A percentile compares a stretch with the other conserved stretches of the same genome.
Evolutionary conservation across 2,329 filamentous ascomycete species (phyloP).

Genomic region (Tolypocladium inflatum): DNA sequence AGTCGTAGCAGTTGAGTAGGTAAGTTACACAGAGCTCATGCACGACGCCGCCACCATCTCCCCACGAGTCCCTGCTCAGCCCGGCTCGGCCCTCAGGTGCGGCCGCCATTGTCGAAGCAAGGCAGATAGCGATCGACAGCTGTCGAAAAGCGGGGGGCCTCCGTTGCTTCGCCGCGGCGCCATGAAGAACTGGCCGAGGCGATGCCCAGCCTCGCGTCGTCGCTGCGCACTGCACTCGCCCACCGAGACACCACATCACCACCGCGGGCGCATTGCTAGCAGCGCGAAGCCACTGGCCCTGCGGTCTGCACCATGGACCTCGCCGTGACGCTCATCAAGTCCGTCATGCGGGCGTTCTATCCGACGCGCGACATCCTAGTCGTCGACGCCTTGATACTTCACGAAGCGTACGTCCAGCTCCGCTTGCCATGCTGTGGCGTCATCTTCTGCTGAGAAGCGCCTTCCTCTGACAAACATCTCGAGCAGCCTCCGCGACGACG

Average conservation of each 20-base stretch:
- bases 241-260: neutral
- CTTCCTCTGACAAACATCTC: too few relatives aligned
- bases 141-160: too few relatives aligned
- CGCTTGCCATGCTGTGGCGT: conserved; percentile 19
- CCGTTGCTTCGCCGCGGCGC: neutral
- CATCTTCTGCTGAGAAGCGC: too few relatives aligned
- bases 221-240: neutral
- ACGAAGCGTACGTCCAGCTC: conserved; percentile 56
- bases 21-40: too few relatives aligned
- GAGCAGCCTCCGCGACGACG: conserved; percentile 76
- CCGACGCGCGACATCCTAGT: conserved; percentile 75
- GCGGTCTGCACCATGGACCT: conserved; percentile 36
- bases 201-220: neutral
- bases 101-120: too few relatives aligned
- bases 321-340: conserved; percentile 73
- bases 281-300: too few relatives aligned
- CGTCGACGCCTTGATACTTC: conserved; percentile 76
- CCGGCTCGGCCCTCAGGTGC: too few relatives aligned
- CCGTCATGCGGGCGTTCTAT: conserved; percentile 78
- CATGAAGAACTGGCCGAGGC: neutral
- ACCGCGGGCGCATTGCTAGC: too few relatives aligned
- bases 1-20: too few relatives aligned
- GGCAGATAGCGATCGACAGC: neutral
- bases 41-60: neutral
- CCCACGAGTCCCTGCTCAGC: too few relatives aligned